Evolutionary conservation across 768 basidiomycete genomes (phyloP), one percentile per base, ranked within the genome.

Genomic region (Naganishia randhawae): DNA sequence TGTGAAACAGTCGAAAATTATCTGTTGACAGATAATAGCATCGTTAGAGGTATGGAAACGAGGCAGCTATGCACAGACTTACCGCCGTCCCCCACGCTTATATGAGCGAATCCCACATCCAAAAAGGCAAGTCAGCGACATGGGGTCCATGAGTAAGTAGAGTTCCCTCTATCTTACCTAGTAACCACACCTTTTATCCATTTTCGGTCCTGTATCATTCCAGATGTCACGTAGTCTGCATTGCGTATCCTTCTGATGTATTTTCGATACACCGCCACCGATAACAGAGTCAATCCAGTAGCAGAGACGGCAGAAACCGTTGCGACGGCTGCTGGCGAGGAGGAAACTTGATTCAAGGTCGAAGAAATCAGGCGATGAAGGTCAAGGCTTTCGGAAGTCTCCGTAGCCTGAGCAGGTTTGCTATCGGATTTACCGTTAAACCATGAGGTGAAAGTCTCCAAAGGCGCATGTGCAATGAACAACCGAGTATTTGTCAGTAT

Each of bases 1-100:
- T 92, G 75, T 98, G 94, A 72, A 87, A 96, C 33, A 98, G 57
- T 31, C 89, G 82, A 78, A 95, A 93, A 75, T 91, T 91, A 79
- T 97, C 57, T 61, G 45, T 13, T 22, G 13, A 3, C 11, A 13
- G 45, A 48, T 6, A 17, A n/a, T n/a, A n/a, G n/a, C n/a, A n/a
- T n/a, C n/a, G n/a, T n/a, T n/a, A n/a, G n/a, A n/a, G n/a, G n/a
- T n/a, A n/a, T n/a, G n/a, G 41, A 10, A 19, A 42, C 41, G 41
- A 42, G 1, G 55, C 37, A 22, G 25, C 16, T 27, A 22, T 25
- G 7, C 13, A 1, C 1, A 25, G 33, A 22, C 57, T 39, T 37
- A 61, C 57, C 94, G 19, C 41, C 27, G 45, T 52, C 69, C 50
- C 50, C 64, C 42, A 73, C 63, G n/a, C 62, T 64, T 10, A 8